Percentiles rank a stretch among this genome's conserved stretches.
phyloP scores from a whole-genome alignment of 208 protist genomes.

The Strigomonas galati region DNA sequence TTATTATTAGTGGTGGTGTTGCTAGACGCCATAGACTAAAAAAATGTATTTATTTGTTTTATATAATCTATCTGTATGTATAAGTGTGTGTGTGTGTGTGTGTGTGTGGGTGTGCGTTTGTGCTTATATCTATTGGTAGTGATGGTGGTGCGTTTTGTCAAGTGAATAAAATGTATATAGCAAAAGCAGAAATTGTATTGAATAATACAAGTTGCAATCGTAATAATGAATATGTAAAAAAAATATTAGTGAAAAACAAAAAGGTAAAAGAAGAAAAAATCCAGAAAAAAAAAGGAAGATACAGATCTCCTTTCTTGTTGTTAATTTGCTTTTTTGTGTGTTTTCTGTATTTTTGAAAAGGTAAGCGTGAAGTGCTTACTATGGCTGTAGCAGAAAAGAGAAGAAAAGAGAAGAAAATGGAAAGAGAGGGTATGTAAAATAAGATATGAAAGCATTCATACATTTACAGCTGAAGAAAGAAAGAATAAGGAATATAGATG shows the following conservation, averaged over 20 bases:
- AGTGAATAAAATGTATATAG: no score
- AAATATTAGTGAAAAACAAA: no score
- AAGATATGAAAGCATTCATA: no score
- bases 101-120: background rate
- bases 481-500: no score
- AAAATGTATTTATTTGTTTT: background rate
- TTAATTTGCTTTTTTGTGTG: background rate
- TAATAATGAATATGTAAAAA: no score
- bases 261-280: constrained; percentile 8
- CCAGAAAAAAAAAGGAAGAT: constrained; percentile 11
- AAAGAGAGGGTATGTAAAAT: background rate
- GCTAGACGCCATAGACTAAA: no score
- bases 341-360: constrained; percentile 4
- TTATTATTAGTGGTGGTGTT: background rate
- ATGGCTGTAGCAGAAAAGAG: no score
- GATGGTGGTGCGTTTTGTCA: no score
- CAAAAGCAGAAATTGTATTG: background rate
- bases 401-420: constrained; percentile 12
- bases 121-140: no score
- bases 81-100: constrained; percentile 7
- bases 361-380: constrained; percentile 14
- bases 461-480: no score
- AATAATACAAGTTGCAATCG: background rate
- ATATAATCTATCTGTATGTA: background rate
- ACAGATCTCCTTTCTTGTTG: background rate